These are phyloP conservation scores for Cryptococcus jaspeensis DNA, from an alignment of 1,284 basidiomycete genomes.

Conservation along the genomic window DNA sequence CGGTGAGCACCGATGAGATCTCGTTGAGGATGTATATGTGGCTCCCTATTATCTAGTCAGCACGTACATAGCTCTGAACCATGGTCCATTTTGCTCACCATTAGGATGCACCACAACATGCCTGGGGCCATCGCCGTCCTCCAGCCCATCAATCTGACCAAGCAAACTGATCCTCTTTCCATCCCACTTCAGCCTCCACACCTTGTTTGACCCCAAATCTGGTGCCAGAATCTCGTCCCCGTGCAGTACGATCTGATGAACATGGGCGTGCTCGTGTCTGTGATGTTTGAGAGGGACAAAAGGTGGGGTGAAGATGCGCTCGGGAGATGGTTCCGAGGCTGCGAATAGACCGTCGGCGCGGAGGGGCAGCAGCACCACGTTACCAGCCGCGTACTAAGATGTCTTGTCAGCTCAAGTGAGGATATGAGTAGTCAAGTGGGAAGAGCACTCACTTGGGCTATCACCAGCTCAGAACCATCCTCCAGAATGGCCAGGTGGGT, in stretches of 20 bases:
- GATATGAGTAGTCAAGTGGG: background rate
- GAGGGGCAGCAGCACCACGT: constrained; percentile 18
- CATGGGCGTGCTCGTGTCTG: constrained; percentile 26
- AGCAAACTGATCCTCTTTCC: constrained; percentile 4
- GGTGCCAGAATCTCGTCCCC: constrained; percentile 22
- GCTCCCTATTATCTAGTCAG: constrained; percentile 5
- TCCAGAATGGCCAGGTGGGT: constrained; percentile 24
- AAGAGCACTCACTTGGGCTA: constrained; percentile 26
- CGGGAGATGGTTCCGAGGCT: background rate
- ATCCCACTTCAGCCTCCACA: constrained; percentile 21
- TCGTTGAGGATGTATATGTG: constrained; percentile 29
- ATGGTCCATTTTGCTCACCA: constrained; percentile 8
- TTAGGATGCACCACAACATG: constrained; percentile 26
- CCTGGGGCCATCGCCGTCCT: constrained; percentile 28
- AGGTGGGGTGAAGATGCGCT: constrained; percentile 10
- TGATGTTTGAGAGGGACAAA: constrained; percentile 17
- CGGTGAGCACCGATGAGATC: constrained; percentile 16
- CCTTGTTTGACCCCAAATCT: constrained; percentile 27
- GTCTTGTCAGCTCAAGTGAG: background rate
- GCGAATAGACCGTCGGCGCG: constrained; percentile 16
- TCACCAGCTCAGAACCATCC: constrained; percentile 16
- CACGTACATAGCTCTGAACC: background rate
- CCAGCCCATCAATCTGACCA: constrained; percentile 12
- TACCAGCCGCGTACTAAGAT: constrained; percentile 16
- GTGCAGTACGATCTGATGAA: constrained; percentile 25